phyloP scores from a whole-genome alignment of 345 rosid species.

The Eucalyptus sideroxylon region DNA sequence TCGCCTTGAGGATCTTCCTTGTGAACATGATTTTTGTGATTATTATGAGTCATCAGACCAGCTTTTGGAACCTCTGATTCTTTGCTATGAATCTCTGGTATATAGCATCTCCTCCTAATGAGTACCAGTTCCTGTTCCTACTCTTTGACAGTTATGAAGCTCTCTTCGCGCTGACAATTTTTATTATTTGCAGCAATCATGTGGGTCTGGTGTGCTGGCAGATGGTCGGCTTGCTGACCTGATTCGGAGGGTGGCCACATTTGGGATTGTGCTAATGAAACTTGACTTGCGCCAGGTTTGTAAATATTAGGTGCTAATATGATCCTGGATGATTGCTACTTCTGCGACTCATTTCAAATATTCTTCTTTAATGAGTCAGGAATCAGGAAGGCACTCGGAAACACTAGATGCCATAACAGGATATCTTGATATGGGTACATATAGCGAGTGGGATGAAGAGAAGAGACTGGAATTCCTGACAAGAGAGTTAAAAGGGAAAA shows the following conservation, averaged over 20 bases:
- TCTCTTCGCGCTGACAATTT: neutral
- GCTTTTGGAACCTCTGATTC: conserved; percentile 73
- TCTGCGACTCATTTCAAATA: neutral
- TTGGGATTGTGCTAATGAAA: conserved; percentile 91
- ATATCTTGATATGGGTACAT: conserved; percentile 90
- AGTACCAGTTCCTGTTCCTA: neutral
- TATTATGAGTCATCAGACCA: conserved; percentile 80
- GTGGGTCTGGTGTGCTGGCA: conserved; percentile 82
- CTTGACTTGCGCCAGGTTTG: conserved; percentile 94
- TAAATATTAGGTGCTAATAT: neutral
- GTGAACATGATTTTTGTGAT: conserved; percentile 67
- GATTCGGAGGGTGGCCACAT: conserved; percentile 81
- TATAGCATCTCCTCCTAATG: neutral
- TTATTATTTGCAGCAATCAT: conserved; percentile 49
- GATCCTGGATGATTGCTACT: neutral
- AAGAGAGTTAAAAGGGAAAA: conserved; percentile 83
- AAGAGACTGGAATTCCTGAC: conserved; percentile 77
- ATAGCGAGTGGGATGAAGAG: conserved; percentile 95
- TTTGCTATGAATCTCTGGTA: conserved; percentile 89
- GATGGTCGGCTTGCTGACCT: conserved; percentile 92
- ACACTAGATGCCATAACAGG: conserved; percentile 72
- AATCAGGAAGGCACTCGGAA: conserved; percentile 85
- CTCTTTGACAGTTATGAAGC: neutral
- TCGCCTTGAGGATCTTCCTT: conserved; percentile 89
- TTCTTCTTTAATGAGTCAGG: conserved; percentile 31